A percentile compares a stretch with the other conserved stretches of the same genome.
Evolutionary conservation across 2,329 filamentous ascomycete genomes (phyloP).

Genomic region (Rhynchosporium secalis): DNA sequence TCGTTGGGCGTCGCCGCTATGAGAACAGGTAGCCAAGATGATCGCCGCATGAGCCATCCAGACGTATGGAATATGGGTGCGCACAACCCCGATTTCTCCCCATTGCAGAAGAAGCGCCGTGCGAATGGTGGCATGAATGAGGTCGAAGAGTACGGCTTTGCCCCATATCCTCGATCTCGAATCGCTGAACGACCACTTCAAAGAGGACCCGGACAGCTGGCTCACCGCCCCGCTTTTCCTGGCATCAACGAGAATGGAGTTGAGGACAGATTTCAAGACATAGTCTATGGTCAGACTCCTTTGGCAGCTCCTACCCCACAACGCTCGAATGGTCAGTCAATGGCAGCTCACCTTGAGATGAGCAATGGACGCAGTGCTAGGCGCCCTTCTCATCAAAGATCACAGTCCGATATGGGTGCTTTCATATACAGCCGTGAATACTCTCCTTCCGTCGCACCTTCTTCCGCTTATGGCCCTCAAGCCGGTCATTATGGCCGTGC

Average conservation of each 20-base stretch:
- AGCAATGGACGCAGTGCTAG: constrained; percentile 20
- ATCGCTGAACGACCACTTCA: constrained; percentile 15
- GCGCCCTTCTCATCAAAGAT: constrained; percentile 34
- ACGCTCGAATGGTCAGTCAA: constrained; percentile 27
- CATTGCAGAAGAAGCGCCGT: constrained; percentile 33
- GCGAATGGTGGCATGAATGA: constrained; percentile 21
- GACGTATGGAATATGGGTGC: constrained; percentile 20
- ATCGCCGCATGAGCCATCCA: constrained; percentile 30
- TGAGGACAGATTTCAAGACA: constrained; percentile 22
- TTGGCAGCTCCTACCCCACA: constrained; percentile 35
- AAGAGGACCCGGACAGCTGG: constrained; percentile 21
- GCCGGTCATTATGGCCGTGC: constrained; percentile 7
- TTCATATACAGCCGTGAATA: constrained; percentile 19
- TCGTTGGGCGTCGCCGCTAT: constrained; percentile 34
- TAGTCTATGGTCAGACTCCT: constrained; percentile 25
- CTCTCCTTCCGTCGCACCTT: constrained; percentile 13
- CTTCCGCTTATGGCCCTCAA: constrained; percentile 10
- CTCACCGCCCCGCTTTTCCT: constrained; percentile 29
- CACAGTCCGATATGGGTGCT: constrained; percentile 36
- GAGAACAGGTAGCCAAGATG: constrained; percentile 21
- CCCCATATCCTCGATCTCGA: constrained; percentile 11
- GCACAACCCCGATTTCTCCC: constrained; percentile 13
- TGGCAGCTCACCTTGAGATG: constrained; percentile 33
- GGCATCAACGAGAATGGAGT: constrained; percentile 31
- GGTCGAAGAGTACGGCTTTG: not conserved